A percentile compares a stretch with the other conserved stretches of the same genome.
These are phyloP conservation scores for Diaporthe batatas DNA, from an alignment of 2,329 filamentous ascomycete genomes.

Conservation along the genomic window DNA sequence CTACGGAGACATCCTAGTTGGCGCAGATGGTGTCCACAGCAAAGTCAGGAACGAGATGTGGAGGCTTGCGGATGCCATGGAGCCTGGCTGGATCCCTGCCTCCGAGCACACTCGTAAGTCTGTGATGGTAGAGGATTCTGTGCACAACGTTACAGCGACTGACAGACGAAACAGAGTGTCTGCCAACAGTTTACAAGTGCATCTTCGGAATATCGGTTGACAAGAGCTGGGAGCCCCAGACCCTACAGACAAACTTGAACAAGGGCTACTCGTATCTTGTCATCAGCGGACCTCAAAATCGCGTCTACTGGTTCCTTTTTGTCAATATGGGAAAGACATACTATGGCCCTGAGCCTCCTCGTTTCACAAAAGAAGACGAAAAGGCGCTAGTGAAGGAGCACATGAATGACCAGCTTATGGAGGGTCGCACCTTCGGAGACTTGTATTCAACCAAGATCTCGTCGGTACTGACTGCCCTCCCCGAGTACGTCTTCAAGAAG, in stretches of 20 bases:
- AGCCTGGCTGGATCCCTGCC: constrained; percentile 14
- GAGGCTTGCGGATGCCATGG: constrained; percentile 5
- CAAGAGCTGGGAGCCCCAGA: constrained; percentile 12
- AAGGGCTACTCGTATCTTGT: constrained; percentile 37
- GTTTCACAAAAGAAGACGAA: constrained; percentile 41
- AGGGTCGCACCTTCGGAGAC: constrained; percentile 39
- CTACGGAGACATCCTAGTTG: constrained; percentile 53
- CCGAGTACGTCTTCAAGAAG: constrained; percentile 51
- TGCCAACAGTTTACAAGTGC: constrained; percentile 37
- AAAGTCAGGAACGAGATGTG: constrained; percentile 51
- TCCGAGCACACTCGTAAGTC: constrained; percentile 7
- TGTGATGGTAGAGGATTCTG: too few relatives aligned
- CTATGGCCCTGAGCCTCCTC: constrained; percentile 40
- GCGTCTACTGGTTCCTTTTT: constrained; percentile 45
- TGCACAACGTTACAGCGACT: neutral
- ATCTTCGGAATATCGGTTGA: constrained; percentile 43
- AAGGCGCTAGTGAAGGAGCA: constrained; percentile 14
- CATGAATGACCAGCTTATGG: constrained; percentile 33
- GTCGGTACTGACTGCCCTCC: constrained; percentile 51
- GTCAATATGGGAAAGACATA: constrained; percentile 34
- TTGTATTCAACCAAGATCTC: constrained; percentile 39
- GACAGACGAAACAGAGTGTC: neutral
- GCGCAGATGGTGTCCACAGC: constrained; percentile 58
- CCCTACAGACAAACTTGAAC: constrained; percentile 8
- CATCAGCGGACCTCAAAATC: constrained; percentile 39